A percentile compares a stretch with the other conserved stretches of the same genome.
Evolutionary conservation across 306 rosid genomes (phyloP).

Genomic region (Alnus rubra): DNA sequence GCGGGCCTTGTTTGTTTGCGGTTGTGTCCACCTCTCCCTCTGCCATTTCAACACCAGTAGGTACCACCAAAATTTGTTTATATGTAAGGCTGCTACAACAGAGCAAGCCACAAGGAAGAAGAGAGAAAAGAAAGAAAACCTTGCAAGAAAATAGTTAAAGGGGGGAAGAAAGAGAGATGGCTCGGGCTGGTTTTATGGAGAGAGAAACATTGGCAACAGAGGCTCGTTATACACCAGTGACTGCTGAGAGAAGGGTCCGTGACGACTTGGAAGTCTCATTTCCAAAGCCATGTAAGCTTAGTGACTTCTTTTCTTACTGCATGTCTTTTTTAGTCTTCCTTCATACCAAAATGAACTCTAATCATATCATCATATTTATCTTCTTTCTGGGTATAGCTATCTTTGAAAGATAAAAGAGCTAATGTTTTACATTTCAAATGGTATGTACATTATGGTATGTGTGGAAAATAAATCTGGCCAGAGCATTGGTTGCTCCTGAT

Average conservation of each 20-base stretch:
- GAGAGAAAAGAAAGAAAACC: background rate
- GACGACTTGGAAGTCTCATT: constrained; percentile 65
- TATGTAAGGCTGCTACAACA: background rate
- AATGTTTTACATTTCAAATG: background rate
- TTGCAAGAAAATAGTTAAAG: background rate
- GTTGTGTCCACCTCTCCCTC: background rate
- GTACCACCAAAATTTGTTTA: background rate
- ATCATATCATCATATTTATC: background rate
- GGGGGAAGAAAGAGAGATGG: constrained; percentile 35
- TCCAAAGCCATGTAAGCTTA: constrained; percentile 67
- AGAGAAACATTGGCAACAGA: constrained; percentile 58
- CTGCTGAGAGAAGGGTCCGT: constrained; percentile 63
- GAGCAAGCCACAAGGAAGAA: constrained; percentile 5
- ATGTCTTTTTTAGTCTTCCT: background rate
- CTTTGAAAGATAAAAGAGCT: background rate
- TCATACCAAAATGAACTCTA: background rate
- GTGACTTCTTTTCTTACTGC: background rate
- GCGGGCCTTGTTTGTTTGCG: background rate
- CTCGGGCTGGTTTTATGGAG: constrained; percentile 27
- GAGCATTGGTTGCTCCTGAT: constrained; percentile 78
- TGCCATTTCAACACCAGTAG: background rate
- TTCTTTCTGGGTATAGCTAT: background rate
- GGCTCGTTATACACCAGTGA: constrained; percentile 58
- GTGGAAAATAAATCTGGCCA: constrained; percentile 52
- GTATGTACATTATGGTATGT: background rate